Base-by-base conservation (phyloP, 2,329 filamentous ascomycete species). In the Aspergillus cejpii region DNA sequence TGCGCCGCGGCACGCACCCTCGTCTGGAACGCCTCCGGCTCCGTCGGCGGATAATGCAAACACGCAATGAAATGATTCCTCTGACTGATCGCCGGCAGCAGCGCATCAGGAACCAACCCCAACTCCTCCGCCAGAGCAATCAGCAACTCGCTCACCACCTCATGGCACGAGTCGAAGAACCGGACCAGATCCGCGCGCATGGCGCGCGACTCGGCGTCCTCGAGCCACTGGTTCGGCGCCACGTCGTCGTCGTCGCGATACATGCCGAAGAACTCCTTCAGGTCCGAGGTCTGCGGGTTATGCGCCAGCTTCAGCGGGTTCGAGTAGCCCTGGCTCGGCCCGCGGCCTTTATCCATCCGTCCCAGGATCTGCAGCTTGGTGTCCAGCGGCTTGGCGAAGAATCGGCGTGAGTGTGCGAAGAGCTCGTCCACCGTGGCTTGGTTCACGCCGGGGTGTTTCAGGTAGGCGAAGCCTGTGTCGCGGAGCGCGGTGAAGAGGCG, bases 221-320 rank as follows among this genome's bases (percentile, higher is more conserved):
- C 5, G 19, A 38, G 37, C 37, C 37, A 38, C 37, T 38, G 37
- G 12, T 38, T 38, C 8, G 37, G 37, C 37, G 14, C n/a, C n/a
- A n/a, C 37, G 5, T 19, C 24, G 37, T 38, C 37, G 37, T 38
- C 37, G 21, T 38, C 37, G 21, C 37, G 37, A 26, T 38, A 38
- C 37, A 38, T 38, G 37, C 37, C 37, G 11, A 38, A 38, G 37
- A 23, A 38, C 20, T 38, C 37, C 15, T 38, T 38, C 37, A 38
- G 20, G 21, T 38, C 37, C 6, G 37, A 38, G 2, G 20, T 21
- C 19, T 23, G 20, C 8, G 37, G 20, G 19, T 38, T 24, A 12
- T 23, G n/a, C 10, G 37, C 37, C 24, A 38, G 37, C 7, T 38
- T 14, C 37, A 11, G 37, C 37, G 37, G 37, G 20, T 38, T 38